Base-by-base conservation (phyloP, 192 early-diverging fungal species). In the Coemansia sp. region DNA sequence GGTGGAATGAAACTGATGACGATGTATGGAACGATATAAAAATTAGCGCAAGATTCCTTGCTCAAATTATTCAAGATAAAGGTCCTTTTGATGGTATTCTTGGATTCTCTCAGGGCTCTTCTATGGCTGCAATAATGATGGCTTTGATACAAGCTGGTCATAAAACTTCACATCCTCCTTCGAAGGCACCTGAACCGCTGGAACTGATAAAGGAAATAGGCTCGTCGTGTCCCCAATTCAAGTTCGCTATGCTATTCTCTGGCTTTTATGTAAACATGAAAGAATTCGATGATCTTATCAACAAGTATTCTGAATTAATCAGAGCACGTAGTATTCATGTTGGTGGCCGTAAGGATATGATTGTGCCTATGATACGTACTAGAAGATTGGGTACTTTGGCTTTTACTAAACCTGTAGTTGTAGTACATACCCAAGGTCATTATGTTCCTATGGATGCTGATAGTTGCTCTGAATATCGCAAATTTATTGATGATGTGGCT, bases 101-200 rank as follows among this genome's bases (percentile, higher is more conserved):
- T 4, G 76, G 76, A 22, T 78, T 78, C 47, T 78, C 76, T 59
- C 76, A 78, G 67, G 76, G 76, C 5, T 34, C 76, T 23, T 67
- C 67, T 8, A 73, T 78, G 76, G 70, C 76, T 0, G 70, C 76
- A 0, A 56, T 78, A 1, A 7, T 73, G 41, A 1, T 51, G 22
- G 76, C 66, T 9, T 38, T 73, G 31, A 49, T 61, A 26, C 64
- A 68, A 32, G 26, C 31, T 3, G 51, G 63, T 2, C 38, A 31
- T 19, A 22, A 21, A 9, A n/a, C 1, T 0, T 3, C 8, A 8
- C 48, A 10, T 5, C 1, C 27, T 0, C 47, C 7, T 1, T 4
- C 7, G 23, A 12, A 47, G 3, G 28, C 60, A 30, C 21, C 34
- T 0, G 62, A 65, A 31, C 49, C 65, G 18, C 0, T 5, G 3